phyloP scores from a whole-genome alignment of 129 eudicot genomes.

The Centrapalus pauciflorus region DNA sequence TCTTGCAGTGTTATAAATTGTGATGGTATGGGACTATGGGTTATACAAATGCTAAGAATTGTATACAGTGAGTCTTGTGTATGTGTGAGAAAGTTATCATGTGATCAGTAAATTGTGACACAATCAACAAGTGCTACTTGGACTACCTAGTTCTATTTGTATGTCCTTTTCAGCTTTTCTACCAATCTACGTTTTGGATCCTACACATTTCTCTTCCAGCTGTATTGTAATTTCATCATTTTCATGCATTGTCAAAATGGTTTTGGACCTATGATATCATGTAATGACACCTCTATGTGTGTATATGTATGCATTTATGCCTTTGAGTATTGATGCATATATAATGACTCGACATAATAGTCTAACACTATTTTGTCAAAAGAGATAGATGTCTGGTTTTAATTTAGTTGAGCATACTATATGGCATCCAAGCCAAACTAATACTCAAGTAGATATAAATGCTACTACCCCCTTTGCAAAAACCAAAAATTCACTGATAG shows the following conservation, averaged over 20 bases:
- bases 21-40: not conserved
- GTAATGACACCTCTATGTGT: not conserved
- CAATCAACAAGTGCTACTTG: no score
- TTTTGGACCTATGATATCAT: not conserved
- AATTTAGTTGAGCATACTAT: not conserved
- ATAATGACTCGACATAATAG: not conserved
- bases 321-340: not conserved
- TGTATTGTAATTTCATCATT: no score
- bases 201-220: no score
- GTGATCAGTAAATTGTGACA: not conserved
- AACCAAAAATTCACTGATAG: not conserved
- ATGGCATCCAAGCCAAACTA: not conserved
- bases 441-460: not conserved
- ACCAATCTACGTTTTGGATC: no score
- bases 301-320: not conserved
- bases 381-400: not conserved
- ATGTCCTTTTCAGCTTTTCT: no score
- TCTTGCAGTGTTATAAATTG: not conserved
- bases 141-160: no score
- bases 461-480: not conserved
- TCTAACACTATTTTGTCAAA: not conserved
- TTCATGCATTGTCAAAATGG: not conserved
- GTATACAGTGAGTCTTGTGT: not conserved
- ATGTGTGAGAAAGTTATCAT: not conserved
- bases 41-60: not conserved